These are phyloP conservation scores for Stylosanthes scabra DNA, from an alignment of 331 rosid species.

Conservation along the genomic window DNA sequence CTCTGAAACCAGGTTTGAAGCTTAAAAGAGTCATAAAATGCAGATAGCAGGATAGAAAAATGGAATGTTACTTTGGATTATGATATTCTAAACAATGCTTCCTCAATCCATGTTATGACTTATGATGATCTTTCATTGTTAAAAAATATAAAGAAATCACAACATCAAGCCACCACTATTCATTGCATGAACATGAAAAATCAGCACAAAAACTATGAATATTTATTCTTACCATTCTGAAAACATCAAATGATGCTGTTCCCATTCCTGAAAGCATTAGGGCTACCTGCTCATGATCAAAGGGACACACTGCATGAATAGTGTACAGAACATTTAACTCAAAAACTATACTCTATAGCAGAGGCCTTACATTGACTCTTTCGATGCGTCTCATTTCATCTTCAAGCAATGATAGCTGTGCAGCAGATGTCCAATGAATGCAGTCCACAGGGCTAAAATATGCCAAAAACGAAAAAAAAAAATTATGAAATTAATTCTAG, in stretches of 20 bases:
- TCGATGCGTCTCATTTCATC: constrained; percentile 94
- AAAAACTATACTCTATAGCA: constrained; percentile 15
- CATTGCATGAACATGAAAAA: neutral
- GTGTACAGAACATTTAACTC: neutral
- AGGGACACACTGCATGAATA: constrained; percentile 26
- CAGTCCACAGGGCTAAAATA: constrained; percentile 86
- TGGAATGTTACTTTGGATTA: neutral
- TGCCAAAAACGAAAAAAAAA: neutral
- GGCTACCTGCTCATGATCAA: constrained; percentile 68
- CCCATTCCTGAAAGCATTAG: constrained; percentile 95
- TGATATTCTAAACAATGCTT: neutral
- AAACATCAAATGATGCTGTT: constrained; percentile 66
- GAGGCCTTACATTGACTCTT: constrained; percentile 78
- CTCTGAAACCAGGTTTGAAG: constrained; percentile 3
- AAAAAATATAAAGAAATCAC: constrained; percentile 8
- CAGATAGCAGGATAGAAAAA: neutral
- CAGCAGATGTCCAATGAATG: constrained; percentile 98
- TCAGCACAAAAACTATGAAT: constrained; percentile 1
- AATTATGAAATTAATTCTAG: constrained; percentile 10
- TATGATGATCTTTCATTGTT: constrained; percentile 2
- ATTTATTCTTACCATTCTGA: constrained; percentile 67
- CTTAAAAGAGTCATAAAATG: neutral
- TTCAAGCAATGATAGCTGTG: constrained; percentile 89
- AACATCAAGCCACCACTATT: constrained; percentile 8
- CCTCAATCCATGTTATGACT: neutral